These are phyloP conservation scores for Solanum peruvianum DNA, from an alignment of 257 asterid genomes.

Conservation along the genomic window DNA sequence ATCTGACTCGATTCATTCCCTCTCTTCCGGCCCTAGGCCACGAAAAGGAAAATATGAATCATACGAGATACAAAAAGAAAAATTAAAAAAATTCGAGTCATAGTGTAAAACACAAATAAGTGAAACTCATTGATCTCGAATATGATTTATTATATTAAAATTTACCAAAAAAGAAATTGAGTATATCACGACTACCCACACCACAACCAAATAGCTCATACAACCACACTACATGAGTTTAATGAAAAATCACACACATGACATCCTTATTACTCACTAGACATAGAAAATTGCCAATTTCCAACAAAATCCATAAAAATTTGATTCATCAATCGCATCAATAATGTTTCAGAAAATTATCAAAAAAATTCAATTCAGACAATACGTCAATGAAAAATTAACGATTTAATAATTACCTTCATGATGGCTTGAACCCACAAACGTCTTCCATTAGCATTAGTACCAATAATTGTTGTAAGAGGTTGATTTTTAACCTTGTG, in stretches of 20 bases:
- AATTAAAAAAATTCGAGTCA: not conserved
- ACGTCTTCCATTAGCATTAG: slow-evolving; percentile 70
- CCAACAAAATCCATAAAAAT: accelerated
- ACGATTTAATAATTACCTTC: slow-evolving; percentile 35
- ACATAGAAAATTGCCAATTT: not conserved
- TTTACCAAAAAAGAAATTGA: not conserved
- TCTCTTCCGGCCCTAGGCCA: too few relatives aligned
- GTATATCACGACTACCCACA: not conserved
- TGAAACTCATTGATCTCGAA: not conserved
- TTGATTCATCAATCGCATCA: not conserved
- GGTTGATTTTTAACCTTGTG: slow-evolving; percentile 59
- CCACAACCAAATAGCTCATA: not conserved
- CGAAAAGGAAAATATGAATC: too few relatives aligned
- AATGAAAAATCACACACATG: not conserved
- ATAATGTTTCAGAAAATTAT: not conserved
- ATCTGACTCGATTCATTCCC: too few relatives aligned
- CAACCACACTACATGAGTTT: not conserved
- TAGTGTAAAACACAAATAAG: not conserved
- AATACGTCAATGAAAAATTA: not conserved
- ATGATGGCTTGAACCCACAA: slow-evolving; percentile 83
- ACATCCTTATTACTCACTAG: not conserved
- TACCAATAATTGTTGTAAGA: slow-evolving; percentile 61
- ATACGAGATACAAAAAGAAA: too few relatives aligned
- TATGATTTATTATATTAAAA: not conserved
- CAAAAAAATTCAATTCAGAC: not conserved